phyloP scores from a whole-genome alignment of 2,329 filamentous ascomycete species.

The Didymosphaeria variabile region DNA sequence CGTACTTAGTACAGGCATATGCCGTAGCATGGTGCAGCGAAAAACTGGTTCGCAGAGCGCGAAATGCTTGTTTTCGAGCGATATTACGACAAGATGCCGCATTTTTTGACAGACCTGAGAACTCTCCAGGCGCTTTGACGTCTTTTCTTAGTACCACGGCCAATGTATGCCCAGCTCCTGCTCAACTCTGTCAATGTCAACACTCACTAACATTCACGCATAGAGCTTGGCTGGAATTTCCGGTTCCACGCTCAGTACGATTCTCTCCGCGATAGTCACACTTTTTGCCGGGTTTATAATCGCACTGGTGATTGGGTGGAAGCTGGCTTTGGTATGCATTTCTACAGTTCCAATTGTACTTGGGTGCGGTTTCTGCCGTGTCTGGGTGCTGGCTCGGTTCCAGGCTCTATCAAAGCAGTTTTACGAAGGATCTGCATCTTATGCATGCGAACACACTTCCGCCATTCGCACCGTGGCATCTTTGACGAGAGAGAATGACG shows the following conservation, averaged over 20 bases:
- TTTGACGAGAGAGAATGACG: constrained; percentile 82
- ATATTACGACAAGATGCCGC: constrained; percentile 90
- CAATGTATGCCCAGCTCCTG: background rate
- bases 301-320: constrained; percentile 80
- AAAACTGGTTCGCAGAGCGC: constrained; percentile 81
- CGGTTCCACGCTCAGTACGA: constrained; percentile 84
- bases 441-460: constrained; percentile 87
- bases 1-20: constrained; percentile 7
- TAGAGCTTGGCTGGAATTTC: constrained; percentile 72
- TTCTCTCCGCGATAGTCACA: constrained; percentile 80
- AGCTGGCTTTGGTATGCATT: constrained; percentile 81
- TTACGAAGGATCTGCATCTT: constrained; percentile 71
- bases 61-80: constrained; percentile 79
- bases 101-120: constrained; percentile 88
- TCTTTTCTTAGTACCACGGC: constrained; percentile 58
- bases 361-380: constrained; percentile 77
- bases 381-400: background rate
- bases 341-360: constrained; percentile 79
- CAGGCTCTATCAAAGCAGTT: background rate
- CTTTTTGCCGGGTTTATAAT: constrained; percentile 74
- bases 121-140: constrained; percentile 80
- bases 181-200: background rate
- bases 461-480: constrained; percentile 90
- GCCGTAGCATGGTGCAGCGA: constrained; percentile 40
- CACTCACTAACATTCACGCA: constrained; percentile 1